Conservation (phyloP, 768 basidiomycete species). For the Rhodotorula diobovata region DNA sequence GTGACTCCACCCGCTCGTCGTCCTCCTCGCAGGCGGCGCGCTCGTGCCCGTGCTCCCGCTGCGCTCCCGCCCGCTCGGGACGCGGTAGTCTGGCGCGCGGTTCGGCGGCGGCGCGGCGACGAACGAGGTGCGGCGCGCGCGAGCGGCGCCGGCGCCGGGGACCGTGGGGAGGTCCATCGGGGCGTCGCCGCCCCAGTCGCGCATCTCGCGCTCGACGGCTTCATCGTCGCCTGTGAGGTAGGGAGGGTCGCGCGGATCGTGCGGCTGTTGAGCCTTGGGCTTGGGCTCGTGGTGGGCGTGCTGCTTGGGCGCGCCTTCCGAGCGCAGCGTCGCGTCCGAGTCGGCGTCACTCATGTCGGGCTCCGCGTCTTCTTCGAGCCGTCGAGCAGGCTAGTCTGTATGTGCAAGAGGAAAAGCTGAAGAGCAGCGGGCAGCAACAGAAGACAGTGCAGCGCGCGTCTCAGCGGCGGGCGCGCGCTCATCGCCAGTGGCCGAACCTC, state of each 20-base stretch:
- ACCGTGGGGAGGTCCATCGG: background rate
- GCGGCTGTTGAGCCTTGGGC: background rate
- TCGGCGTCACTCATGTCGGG: no score
- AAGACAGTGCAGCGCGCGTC: no score
- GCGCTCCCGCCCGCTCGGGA: background rate
- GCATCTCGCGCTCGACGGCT: slow-evolving; percentile 3
- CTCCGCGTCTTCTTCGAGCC: no score
- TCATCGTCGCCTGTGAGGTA: background rate
- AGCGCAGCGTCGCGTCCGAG: no score
- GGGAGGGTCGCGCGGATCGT: background rate
- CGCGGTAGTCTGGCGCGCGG: background rate
- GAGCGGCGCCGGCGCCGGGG: background rate
- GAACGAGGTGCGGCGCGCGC: background rate
- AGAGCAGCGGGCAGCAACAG: no score
- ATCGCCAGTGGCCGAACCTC: no score
- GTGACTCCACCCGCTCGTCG: background rate
- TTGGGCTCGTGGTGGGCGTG: no score
- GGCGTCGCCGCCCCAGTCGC: slow-evolving; percentile 2
- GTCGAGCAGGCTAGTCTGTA: no score
- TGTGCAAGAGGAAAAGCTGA: no score
- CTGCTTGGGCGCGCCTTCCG: no score
- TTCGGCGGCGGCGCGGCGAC: background rate
- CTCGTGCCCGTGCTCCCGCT: background rate
- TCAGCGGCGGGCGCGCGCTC: no score
- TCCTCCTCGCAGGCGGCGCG: background rate